A percentile compares a stretch with the other conserved stretches of the same genome.
These are phyloP conservation scores for Capsicum rhomboideum DNA, from an alignment of 257 asterid genomes.

Conservation along the genomic window DNA sequence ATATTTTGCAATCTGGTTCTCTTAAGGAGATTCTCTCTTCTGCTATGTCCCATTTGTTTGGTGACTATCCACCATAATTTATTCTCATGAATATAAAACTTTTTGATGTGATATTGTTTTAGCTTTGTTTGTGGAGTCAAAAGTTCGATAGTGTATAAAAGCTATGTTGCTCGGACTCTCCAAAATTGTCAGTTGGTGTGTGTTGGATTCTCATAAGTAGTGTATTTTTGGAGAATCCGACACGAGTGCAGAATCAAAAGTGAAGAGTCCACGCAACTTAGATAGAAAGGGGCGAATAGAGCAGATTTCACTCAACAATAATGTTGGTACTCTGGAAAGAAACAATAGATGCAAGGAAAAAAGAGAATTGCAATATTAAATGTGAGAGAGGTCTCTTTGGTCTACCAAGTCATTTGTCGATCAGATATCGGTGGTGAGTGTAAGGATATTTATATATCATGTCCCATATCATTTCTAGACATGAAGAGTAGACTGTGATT, in stretches of 20 bases:
- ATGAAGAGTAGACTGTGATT: neutral
- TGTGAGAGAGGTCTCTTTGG: neutral
- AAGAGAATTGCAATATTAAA: neutral
- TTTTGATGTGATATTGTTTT: neutral
- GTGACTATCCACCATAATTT: neutral
- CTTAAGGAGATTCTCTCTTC: neutral
- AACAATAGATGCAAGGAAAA: neutral
- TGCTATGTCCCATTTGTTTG: neutral
- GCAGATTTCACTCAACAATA: neutral
- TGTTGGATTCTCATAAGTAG: too few species aligned
- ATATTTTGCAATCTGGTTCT: neutral
- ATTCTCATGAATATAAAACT: neutral
- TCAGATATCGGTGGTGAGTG: neutral
- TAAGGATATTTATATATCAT: too few species aligned
- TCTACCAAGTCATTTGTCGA: neutral
- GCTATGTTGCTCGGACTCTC: too few species aligned
- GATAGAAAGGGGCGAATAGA: neutral
- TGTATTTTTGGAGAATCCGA: too few species aligned
- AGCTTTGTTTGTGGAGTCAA: neutral
- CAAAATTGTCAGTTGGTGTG: too few species aligned
- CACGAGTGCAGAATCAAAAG: too few species aligned
- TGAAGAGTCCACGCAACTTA: too few species aligned
- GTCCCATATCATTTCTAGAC: too few species aligned
- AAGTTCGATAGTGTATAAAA: neutral
- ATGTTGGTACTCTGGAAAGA: neutral